Percentiles rank a stretch among this genome's conserved stretches.
phyloP scores from a whole-genome alignment of 139 green algal species.

The Eudorina sp. region DNA sequence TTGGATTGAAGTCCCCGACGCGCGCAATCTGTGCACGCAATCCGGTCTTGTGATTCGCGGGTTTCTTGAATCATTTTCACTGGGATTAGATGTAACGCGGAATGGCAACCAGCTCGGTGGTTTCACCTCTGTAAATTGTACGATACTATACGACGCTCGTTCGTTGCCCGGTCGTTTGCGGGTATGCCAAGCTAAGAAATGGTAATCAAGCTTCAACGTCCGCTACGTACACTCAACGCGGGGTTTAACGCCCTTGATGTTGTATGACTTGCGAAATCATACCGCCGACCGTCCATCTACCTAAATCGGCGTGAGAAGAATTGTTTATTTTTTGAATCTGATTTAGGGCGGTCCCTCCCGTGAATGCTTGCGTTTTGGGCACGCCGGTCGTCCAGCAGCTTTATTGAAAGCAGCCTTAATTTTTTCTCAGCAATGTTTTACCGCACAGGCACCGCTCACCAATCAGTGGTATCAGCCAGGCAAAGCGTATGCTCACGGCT shows the following conservation, averaged over 20 bases:
- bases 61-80: no score
- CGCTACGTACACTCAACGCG: not conserved
- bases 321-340: not conserved
- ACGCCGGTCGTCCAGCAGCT: not conserved
- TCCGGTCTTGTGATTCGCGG: no score
- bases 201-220: no score
- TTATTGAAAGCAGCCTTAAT: not conserved
- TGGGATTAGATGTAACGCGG: no score
- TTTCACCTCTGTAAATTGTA: no score
- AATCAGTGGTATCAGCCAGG: not conserved
- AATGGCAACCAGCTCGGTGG: no score
- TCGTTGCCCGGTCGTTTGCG: no score
- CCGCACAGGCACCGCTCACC: not conserved
- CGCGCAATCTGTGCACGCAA: no score
- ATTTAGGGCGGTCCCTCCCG: not conserved
- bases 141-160: no score
- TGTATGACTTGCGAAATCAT: not conserved
- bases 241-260: not conserved
- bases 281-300: not conserved
- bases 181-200: no score
- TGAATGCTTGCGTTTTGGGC: conserved; percentile 28
- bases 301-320: not conserved
- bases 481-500: not conserved
- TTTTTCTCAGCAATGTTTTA: conserved; percentile 31
- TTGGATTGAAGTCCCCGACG: no score